Evolutionary conservation across 176 grass and related monocot genomes (phyloP), one percentile per base, ranked within the genome.

Genomic region (Eragrostis nindensis): DNA sequence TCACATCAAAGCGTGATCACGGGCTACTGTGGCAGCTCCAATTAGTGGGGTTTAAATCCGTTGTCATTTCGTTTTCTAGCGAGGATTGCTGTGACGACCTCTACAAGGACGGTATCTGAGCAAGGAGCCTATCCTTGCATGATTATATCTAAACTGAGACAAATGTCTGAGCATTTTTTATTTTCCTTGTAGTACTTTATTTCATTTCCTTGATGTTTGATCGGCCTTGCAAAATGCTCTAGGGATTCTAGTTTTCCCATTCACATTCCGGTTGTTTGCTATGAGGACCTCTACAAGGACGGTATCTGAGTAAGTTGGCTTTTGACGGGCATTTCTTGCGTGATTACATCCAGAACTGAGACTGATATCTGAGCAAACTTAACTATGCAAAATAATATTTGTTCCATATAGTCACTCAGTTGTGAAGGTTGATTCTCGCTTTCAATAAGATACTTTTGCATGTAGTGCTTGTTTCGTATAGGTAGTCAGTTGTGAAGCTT

Each of bases 91-190:
- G 52, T 71, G 53, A 36, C 44, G 66, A 71, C 49, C 9, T 19
- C 1, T n/a, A 41, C n/a, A 54, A 79, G 47, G 62, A 79, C 63
- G 62, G 77, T 79, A 79, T 79, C 46, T 79, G 47, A 54, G 47
- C 32, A 19, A 67, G 76, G 62, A 36, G 9, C 22, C 6, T 38
- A 22, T 18, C 46, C 30, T 54, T n/a, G 45, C 76, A 53, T 78
- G 76, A 53, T 79, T 79, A 79, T 80, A 59, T 38, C 79, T 44
- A 59, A 71, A 45, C 79, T 71, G 79, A 81, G 53, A 61, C 66
- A 32, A 47, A 62, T 61, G 52, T 81, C 67, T 81, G 54, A 71
- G 67, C 67, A 32, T 62, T 22, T 22, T 50, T 12, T n/a, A 22
- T 39, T 7, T 18, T 11, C 14, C 7, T 30, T 17, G 11, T 60